Base-by-base conservation (phyloP, 768 basidiomycete genomes). In the Coprinellus micaceus region DNA sequence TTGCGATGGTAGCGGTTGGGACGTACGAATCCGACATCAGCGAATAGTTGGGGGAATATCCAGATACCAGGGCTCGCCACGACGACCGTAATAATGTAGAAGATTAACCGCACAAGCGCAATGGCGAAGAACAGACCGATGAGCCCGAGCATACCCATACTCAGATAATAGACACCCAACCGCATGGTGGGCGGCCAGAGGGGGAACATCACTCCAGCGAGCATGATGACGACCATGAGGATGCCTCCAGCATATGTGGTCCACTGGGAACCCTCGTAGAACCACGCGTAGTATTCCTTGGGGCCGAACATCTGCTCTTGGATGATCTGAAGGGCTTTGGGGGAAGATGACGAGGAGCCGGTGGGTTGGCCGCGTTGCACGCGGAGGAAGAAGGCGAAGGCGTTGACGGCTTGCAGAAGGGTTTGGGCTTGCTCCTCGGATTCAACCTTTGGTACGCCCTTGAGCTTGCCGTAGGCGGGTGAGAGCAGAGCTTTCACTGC, bases 131-230 rank as follows among this genome's bases (percentile, higher is more conserved):
- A 95, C 56, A 92, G 74, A 30, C 84, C 95, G 56, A 98, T 82
- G 60, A 98, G 78, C 28, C 89, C 91, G 40, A 99, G 79, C 73
- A 94, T 86, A 45, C 74, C 89, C 56, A 98, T 86, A 62, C 88
- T 90, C 61, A 99, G 77, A 71, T 99, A 99, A 89, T 91, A 98
- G 55, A 95, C 96, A 33, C 96, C 95, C 28, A 95, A 76, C 13
- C 96, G 83, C 82, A 99, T 84, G 64, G 84, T 85, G 48, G 89
- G 84, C 1, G 97, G 97, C 97, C 97, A 99, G 15, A 99, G 81
- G 3, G 97, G 97, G 84, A 97, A 99, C 94, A 99, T 97, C 66
- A 98, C 95, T 1, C 91, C 95, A 4, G 89, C 94, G 41, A 99
- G 86, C 79, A 98, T 93, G 67, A 98, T 77, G 40, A 80, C 83